Evolutionary conservation across 805 yeast species (phyloP), one percentile per base, ranked within the genome.

Genomic region (Candida gorgasii): DNA sequence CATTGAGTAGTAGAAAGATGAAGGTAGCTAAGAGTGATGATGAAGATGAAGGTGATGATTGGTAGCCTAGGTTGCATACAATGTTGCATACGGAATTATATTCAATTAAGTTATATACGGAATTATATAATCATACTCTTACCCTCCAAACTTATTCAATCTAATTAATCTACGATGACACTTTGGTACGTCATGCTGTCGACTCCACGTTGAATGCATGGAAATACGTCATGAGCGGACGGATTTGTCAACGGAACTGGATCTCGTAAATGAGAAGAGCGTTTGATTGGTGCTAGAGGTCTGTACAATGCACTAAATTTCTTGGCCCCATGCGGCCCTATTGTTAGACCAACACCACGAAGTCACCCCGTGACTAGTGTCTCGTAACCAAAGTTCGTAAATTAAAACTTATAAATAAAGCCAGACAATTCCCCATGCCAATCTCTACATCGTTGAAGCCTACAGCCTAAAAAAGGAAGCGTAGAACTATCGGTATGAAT

Each of bases 1-100:
- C 97, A 3, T 73, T 92, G 50, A 86, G 75, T 54, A 78, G 80
- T 43, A 77, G 97, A 57, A 92, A 92, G 64, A 80, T 78, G 15
- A 89, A 88, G 61, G 95, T 92, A 6, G 76, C 86, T 1, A 79
- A 74, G 14, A 82, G 89, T 51, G 96, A 89, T 49, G 93, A 85
- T 46, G 95, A 86, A 52, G 93, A 86, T 49, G 90, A 86, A 46
- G 96, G 88, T 40, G 72, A 67, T 24, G 45, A 42, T 31, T 42
- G 45, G 45, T 42, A 32, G 7, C n/a, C 7, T 11, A 5, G n/a
- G 28, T 24, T n/a, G n/a, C n/a, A n/a, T n/a, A n/a, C n/a, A n/a
- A n/a, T n/a, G n/a, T n/a, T n/a, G n/a, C n/a, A n/a, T n/a, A n/a
- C n/a, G n/a, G n/a, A n/a, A n/a, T n/a, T n/a, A n/a, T n/a, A n/a